Evolutionary conservation across 163 green algal species (phyloP).

Genomic region (Coccomyxa subellipsoidea): DNA sequence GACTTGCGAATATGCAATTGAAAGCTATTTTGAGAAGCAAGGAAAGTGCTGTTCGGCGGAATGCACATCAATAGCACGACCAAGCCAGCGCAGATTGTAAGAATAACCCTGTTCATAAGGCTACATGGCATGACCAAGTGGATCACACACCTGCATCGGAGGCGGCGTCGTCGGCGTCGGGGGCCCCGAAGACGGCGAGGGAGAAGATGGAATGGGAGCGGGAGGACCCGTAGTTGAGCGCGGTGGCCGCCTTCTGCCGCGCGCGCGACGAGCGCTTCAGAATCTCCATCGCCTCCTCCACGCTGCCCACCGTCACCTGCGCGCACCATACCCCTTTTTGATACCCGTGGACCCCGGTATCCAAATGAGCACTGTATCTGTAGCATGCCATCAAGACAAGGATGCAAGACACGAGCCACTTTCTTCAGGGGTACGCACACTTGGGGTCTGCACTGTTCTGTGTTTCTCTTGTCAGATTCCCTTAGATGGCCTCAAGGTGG

Average conservation of each 20-base stretch:
- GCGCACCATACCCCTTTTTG: neutral
- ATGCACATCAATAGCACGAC: too few species aligned
- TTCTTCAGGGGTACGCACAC: too few species aligned
- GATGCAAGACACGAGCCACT: too few species aligned
- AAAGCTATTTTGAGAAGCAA: too few species aligned
- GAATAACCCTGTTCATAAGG: neutral
- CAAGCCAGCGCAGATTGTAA: too few species aligned
- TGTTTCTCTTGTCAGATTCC: neutral
- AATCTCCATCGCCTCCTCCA: slow-evolving; percentile 48
- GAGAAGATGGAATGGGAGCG: slow-evolving; percentile 78
- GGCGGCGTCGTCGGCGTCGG: neutral
- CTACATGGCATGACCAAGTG: too few species aligned
- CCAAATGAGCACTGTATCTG: neutral
- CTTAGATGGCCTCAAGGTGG: neutral
- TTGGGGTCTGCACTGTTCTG: neutral
- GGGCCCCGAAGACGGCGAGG: neutral
- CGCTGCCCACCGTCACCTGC: slow-evolving; percentile 42
- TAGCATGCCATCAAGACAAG: too few species aligned
- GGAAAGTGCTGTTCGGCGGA: too few species aligned
- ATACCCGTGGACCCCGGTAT: neutral
- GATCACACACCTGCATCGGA: neutral
- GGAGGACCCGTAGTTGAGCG: slow-evolving; percentile 67
- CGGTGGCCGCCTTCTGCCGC: slow-evolving; percentile 58
- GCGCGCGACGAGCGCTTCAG: slow-evolving; percentile 42
- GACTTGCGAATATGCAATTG: too few species aligned